Percentiles rank a stretch among this genome's conserved stretches.
Evolutionary conservation across 2,329 filamentous ascomycete genomes (phyloP).

Genomic region (Aspergillus pseudotamarii): DNA sequence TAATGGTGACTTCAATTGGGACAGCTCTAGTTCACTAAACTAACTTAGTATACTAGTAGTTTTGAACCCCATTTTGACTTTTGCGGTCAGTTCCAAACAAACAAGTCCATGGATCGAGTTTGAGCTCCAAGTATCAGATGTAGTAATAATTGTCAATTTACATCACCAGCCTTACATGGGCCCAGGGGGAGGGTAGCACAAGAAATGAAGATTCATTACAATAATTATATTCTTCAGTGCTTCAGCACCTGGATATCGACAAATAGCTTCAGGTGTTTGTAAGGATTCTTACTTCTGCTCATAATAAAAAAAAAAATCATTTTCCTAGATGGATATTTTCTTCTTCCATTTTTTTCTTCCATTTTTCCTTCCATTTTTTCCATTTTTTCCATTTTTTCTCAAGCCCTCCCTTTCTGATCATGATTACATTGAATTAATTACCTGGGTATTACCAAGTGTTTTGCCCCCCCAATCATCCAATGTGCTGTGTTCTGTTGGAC

Average conservation of each 20-base stretch:
- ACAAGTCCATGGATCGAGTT: constrained; percentile 27
- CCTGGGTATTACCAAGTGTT: constrained; percentile 9
- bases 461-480: constrained; percentile 10
- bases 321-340: neutral
- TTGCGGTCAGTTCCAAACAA: constrained; percentile 21
- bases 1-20: constrained; percentile 21
- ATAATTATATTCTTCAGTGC: neutral
- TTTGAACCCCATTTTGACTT: constrained; percentile 7
- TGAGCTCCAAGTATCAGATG: constrained; percentile 24
- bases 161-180: constrained; percentile 12
- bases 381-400: neutral
- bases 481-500: constrained; percentile 7
- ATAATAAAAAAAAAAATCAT: neutral
- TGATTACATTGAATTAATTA: constrained; percentile 4
- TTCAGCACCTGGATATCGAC: neutral
- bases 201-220: constrained; percentile 9
- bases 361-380: neutral
- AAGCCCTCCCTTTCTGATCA: neutral
- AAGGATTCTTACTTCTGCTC: neutral
- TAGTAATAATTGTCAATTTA: constrained; percentile 21
- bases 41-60: constrained; percentile 14
- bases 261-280: neutral
- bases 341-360: neutral
- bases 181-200: neutral
- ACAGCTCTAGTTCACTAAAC: constrained; percentile 21